These are phyloP conservation scores for Colletotrichum ledebouriae DNA, from an alignment of 2,329 filamentous ascomycete genomes.

Conservation along the genomic window DNA sequence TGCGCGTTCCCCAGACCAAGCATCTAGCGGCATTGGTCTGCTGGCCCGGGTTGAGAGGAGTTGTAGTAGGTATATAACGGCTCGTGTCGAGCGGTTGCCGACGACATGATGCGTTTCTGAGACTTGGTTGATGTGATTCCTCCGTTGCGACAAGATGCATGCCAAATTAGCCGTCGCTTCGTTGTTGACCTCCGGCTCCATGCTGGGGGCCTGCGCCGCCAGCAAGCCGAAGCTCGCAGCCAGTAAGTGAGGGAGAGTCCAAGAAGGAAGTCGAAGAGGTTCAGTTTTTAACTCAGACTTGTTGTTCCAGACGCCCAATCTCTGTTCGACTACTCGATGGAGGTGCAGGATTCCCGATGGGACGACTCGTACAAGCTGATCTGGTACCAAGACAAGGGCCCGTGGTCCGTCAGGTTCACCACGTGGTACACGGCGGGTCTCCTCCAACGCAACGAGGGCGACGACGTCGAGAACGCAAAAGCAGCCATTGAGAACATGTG, in stretches of 20 bases:
- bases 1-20: constrained; percentile 6
- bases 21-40: background rate
- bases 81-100: background rate
- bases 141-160: constrained; percentile 6
- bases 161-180: constrained; percentile 15
- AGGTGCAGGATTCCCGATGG: constrained; percentile 54
- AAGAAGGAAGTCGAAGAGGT: background rate
- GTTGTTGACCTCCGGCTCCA: constrained; percentile 29
- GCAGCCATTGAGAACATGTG: constrained; percentile 53
- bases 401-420: constrained; percentile 58
- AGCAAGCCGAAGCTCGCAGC: constrained; percentile 29
- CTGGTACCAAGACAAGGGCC: constrained; percentile 57
- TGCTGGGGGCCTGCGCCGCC: constrained; percentile 24
- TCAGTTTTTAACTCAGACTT: constrained; percentile 9
- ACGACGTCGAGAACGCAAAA: constrained; percentile 53
- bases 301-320: constrained; percentile 50
- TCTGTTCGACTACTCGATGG: constrained; percentile 57
- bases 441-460: constrained; percentile 51
- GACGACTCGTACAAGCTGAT: constrained; percentile 59
- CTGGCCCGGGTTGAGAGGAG: constrained; percentile 7
- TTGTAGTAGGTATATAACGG: background rate
- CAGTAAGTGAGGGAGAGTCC: constrained; percentile 14
- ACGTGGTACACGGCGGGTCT: constrained; percentile 58
- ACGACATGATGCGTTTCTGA: background rate
- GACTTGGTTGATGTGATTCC: background rate